Evolutionary conservation across 805 yeast genomes (phyloP), one percentile per base, ranked within the genome.

Genomic region (Starmerella vitae): DNA sequence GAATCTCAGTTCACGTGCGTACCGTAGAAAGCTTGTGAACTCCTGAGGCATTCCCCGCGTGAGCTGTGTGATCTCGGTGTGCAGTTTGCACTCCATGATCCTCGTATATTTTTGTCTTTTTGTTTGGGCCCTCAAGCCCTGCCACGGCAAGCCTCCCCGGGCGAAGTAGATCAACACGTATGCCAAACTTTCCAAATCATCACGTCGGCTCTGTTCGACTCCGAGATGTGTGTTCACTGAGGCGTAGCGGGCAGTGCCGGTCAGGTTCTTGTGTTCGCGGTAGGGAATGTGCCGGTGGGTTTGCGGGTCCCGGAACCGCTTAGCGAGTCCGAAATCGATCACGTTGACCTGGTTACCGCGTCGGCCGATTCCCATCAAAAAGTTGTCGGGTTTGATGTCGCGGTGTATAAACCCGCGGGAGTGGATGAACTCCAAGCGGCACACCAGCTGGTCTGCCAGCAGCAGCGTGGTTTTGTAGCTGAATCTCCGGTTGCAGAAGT

Each of bases 221-320:
- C 98, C 98, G 53, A 91, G 65, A 62, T 91, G 98, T 8, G 98
- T 91, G 64, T 91, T 91, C 49, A 91, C 86, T 22, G 93, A 79
- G 96, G 91, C 91, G 64, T 91, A 91, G 54, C 98, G 70, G n/a
- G 97, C 98, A 3, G 98, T 91, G 36, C 98, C 98, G 59, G 94
- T 80, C 48, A 91, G 66, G 4, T 94, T 83, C 63, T 91, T 91
- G 60, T 86, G 83, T 60, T 91, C 98, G 53, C 97, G 71, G 62
- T 86, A 91, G 24, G 98, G 97, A 49, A 91, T 91, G 61, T 91
- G 98, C 56, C 78, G 80, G 56, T 84, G 84, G 10, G 97, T 79
- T 60, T 83, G 80, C 38, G 97, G 96, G 64, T 91, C 98, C 57
- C 97, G 75, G 63, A 86, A 91, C 56, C 83, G 93, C 62, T 91